Base-by-base conservation (phyloP, 1,284 basidiomycete species). In the Stereum hirsutum region DNA sequence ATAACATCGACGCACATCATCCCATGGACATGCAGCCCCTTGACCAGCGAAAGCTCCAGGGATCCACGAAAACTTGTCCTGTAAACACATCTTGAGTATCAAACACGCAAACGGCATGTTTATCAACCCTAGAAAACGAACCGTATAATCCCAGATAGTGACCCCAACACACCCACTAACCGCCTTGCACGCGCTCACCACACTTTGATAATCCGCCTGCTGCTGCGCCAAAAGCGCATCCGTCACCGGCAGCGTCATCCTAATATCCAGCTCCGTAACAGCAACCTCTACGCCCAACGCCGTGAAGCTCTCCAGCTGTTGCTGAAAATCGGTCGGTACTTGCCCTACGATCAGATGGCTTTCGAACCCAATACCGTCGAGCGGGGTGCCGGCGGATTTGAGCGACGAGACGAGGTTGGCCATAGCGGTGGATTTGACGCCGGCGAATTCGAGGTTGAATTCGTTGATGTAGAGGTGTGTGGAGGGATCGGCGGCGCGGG, bases 201-300 rank as follows among this genome's bases (percentile, higher is more conserved):
- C 69, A 12, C 52, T 68, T 52, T 65, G 52, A 52, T 70, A 75
- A 49, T 75, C 70, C 23, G 54, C 55, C 55, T 66, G 63, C 58
- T 78, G 75, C 49, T 74, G 70, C 31, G 57, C 61, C 10, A 75
- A 58, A 41, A 70, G 54, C 3, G 65, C 69, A 2, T 57, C 52
- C 0, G 73, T 75, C 14, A 59, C 63, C n/a, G 74, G 74, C 24
- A 73, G 62, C 21, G 63, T 62, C 61, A 76, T 74, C 20, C 72
- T 64, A 43, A 70, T 69, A 51, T 77, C 75, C 20, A 78, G 62
- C 55, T 76, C 75, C 1, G 74, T 76, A 50, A 75, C 65, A 11
- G 74, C 73, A 26, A 76, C 64, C 45, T 76, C 74, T 43, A 77
- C 60, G 27, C 75, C 72, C 24, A 75, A 65, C 19, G 61, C 64